Evolutionary conservation across 345 rosid species (phyloP).

Genomic region (Psidium friedrichsthalianum): DNA sequence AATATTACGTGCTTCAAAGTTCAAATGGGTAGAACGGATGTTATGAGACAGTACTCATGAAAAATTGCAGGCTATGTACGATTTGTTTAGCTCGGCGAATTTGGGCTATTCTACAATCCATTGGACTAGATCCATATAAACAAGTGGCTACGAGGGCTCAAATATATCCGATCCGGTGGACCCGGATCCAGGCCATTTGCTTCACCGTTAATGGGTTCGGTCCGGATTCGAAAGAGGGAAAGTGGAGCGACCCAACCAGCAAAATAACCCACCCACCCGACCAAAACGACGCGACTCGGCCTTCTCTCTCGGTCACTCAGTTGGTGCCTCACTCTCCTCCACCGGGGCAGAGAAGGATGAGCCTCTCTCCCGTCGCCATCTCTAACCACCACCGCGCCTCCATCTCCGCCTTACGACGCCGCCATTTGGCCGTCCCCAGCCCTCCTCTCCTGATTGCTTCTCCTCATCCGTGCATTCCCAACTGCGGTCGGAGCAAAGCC

Average conservation of each 20-base stretch:
- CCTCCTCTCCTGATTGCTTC: background rate
- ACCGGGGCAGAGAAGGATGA: background rate
- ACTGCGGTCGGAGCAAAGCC: background rate
- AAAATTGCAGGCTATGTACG: background rate
- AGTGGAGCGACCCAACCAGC: background rate
- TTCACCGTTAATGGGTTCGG: background rate
- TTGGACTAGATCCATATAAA: background rate
- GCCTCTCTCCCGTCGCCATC: background rate
- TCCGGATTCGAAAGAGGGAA: background rate
- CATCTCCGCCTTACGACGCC: background rate
- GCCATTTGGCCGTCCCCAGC: background rate
- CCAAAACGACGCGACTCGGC: background rate
- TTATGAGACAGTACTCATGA: background rate
- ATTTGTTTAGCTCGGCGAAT: background rate
- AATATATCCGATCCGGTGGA: background rate
- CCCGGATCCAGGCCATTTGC: background rate
- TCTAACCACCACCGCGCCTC: background rate
- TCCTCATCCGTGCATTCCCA: background rate
- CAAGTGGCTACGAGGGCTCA: background rate
- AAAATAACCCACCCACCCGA: background rate
- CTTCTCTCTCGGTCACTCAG: background rate
- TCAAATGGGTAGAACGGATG: background rate
- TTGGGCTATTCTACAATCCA: background rate
- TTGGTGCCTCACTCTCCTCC: background rate
- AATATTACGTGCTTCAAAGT: background rate